Evolutionary conservation across 306 rosid genomes (phyloP), one percentile per base, ranked within the genome.

Genomic region (Abrus precatorius): DNA sequence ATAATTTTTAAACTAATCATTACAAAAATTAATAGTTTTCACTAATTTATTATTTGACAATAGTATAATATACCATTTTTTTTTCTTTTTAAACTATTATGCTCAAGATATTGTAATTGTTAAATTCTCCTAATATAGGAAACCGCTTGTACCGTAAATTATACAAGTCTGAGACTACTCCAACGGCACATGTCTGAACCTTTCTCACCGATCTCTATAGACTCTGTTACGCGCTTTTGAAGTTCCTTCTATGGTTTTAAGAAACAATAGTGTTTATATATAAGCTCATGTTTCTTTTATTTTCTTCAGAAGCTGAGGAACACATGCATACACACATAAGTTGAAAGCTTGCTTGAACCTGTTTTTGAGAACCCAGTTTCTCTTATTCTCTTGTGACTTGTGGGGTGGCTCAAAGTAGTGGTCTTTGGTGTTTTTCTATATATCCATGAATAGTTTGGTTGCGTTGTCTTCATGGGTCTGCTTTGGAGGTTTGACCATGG

Each of bases 401-500:
- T 59, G 54, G 65, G 4, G 20, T 30, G 40, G 52, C 4, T 50
- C 48, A 44, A 48, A 41, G n/a, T 6, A 34, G 6, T 56, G n/a
- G 0, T 61, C 3, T 80, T 52, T 40, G 5, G 41, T 38, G 5
- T 38, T 38, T 38, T 28, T 12, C 44, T 20, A 20, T 20, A 20
- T 20, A 20, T 20, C 20, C 20, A 20, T 20, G 20, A 20, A 20
- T 20, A 20, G 20, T 20, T 20, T 20, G 20, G 20, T 20, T 76
- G 0, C 67, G 3, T 14, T 80, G 1, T 50, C n/a, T 29, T 68
- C 48, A 4, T 33, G 83, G 72, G 34, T 84, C 20, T 61, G 63
- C 10, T 67, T 74, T 57, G 75, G 76, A 86, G 85, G 66, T 20
- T 61, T 45, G 56, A 91, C 87, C 28, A 84, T 76, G 95, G 97